Evolutionary conservation across 768 basidiomycete genomes (phyloP), one percentile per base, ranked within the genome.

Genomic region (Tulasnella sp.): DNA sequence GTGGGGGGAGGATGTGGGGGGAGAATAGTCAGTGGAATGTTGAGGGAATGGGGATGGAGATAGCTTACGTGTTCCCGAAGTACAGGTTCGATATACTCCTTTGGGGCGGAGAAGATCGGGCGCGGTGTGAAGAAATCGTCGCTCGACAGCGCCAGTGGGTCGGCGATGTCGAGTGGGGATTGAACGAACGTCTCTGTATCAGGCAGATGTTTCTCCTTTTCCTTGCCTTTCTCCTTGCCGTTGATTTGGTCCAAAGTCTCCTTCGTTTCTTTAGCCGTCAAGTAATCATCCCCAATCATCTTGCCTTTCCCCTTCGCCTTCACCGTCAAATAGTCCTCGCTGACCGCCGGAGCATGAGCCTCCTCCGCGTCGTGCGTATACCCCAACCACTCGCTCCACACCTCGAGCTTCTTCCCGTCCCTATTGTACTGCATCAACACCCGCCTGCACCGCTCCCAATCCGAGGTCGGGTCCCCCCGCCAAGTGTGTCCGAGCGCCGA

Each of bases 391-490:
- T 81, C 77, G 72, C 81, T 83, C 92, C 92, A 94, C 12, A 91
- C 77, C 70, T 93, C 92, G 17, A 94, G 82, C 78, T 87, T 91
- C 72, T 85, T 84, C 7, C 92, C 91, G 75, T 94, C 92, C 63
- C 85, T 81, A 35, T 83, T 85, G 39, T 88, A 81, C 0, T 77
- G 78, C 75, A 80, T 83, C 83, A 92, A 83, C 40, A 88, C 78
- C 16, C 76, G 72, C 68, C 81, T 85, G 75, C 86, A 87, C 64
- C 86, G 81, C 3, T 82, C 79, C 90, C 90, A 92, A 74, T 91
- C 87, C 5, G 79, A 82, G 0, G 75, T 66, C 65, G 82, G 82
- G 67, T 84, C 80, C 9, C 86, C 86, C 40, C 79, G 76, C 90
- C 91, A 93, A 0, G 86, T 81, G 26, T 83, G 81, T 32, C 82